phyloP scores from a whole-genome alignment of 306 rosid species.

The Prunus kanzakura region DNA sequence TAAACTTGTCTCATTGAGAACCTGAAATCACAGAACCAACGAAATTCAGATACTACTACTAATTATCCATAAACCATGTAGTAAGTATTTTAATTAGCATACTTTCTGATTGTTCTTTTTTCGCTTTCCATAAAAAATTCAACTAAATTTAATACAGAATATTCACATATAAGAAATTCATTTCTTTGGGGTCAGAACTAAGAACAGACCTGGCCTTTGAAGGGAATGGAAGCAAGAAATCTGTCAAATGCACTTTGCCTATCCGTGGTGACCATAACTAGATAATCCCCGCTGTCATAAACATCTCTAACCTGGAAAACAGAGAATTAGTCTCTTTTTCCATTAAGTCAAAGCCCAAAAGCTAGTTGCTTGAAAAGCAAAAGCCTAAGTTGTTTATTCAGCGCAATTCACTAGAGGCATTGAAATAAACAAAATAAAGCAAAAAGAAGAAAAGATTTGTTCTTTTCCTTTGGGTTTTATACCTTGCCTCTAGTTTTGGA shows the following conservation, averaged over 20 bases:
- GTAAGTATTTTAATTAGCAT: background rate
- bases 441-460: background rate
- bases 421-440: background rate
- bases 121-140: background rate
- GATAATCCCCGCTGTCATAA: slow-evolving; percentile 76
- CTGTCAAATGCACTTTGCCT: slow-evolving; percentile 96
- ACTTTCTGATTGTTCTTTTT: background rate
- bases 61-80: background rate
- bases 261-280: slow-evolving; percentile 85
- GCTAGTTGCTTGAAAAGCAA: background rate
- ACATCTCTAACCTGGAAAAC: slow-evolving; percentile 77
- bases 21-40: slow-evolving; percentile 41
- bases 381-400: background rate
- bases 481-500: slow-evolving; percentile 94
- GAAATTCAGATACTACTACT: background rate
- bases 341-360: background rate
- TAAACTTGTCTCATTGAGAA: slow-evolving; percentile 86
- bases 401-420: background rate
- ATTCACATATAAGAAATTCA: background rate
- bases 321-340: background rate
- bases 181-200: background rate
- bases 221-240: slow-evolving; percentile 95
- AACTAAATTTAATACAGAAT: background rate
- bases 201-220: slow-evolving; percentile 81
- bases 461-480: background rate